Conservation (phyloP, 2,329 filamentous ascomycete species). For the Phymatotrichopsis omnivora region DNA sequence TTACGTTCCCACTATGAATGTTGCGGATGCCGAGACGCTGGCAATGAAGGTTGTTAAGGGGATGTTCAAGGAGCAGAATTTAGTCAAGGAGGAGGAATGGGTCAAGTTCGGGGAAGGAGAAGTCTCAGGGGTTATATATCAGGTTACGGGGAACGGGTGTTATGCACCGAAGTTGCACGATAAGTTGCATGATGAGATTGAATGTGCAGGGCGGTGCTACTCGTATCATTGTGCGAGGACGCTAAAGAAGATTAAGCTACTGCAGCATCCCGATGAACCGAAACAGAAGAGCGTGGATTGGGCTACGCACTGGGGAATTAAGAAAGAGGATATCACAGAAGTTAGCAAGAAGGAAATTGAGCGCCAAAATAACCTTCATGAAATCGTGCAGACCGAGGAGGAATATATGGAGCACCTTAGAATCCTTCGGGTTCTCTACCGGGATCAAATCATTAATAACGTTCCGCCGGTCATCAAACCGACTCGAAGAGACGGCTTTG, state of each 20-base stretch:
- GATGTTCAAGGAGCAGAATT: conserved; percentile 67
- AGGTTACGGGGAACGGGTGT: conserved; percentile 82
- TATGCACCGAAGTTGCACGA: conserved; percentile 76
- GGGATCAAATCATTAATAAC: conserved; percentile 62
- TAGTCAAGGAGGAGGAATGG: conserved; percentile 92
- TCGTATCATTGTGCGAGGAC: conserved; percentile 89
- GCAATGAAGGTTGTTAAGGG: conserved; percentile 61
- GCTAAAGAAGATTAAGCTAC: conserved; percentile 84
- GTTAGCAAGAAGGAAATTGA: conserved; percentile 79
- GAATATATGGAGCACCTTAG: conserved; percentile 81
- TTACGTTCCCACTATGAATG: conserved; percentile 97
- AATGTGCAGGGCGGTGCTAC: conserved; percentile 71
- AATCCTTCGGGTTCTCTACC: conserved; percentile 73
- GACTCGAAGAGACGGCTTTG: conserved; percentile 67
- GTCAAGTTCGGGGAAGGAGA: conserved; percentile 75
- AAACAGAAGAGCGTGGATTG: conserved; percentile 67
- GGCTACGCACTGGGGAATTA: conserved; percentile 78
- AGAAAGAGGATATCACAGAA: conserved; percentile 61
- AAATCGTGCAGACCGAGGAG: conserved; percentile 90
- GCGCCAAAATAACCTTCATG: conserved; percentile 86
- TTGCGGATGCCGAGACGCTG: conserved; percentile 84
- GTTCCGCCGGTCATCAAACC: conserved; percentile 73
- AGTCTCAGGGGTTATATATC: conserved; percentile 84
- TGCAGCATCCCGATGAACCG: conserved; percentile 59
- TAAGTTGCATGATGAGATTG: conserved; percentile 35